phyloP scores from a whole-genome alignment of 1,139 yeast genomes.

The Wickerhamomyces sp. region DNA sequence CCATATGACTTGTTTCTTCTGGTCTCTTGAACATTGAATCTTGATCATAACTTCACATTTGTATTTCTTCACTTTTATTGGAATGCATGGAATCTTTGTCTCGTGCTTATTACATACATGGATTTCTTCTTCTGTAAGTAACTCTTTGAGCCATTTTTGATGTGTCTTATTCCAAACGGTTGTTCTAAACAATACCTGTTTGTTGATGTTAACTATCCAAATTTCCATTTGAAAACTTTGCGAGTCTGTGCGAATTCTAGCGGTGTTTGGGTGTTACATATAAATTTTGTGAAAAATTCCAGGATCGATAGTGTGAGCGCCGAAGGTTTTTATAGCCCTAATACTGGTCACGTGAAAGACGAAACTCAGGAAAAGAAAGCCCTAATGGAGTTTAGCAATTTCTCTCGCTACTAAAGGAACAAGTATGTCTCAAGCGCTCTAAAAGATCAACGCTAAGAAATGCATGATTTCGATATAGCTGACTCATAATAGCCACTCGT shows the following conservation, averaged over 20 bases:
- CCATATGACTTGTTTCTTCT: neutral
- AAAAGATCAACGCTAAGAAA: no score
- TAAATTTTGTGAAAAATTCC: neutral
- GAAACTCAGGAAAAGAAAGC: no score
- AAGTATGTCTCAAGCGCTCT: no score
- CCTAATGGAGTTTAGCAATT: neutral
- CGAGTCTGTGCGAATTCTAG: neutral
- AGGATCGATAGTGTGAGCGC: neutral
- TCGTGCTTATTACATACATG: slow-evolving; percentile 47
- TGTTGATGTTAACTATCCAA: neutral
- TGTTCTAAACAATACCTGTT: neutral
- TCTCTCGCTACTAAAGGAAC: neutral
- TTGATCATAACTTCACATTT: neutral
- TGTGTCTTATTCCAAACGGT: slow-evolving; percentile 8
- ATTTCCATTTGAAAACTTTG: slow-evolving; percentile 6
- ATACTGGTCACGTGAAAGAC: slow-evolving; percentile 9
- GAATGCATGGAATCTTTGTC: no score
- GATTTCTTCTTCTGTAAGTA: slow-evolving; percentile 78
- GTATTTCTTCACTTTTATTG: neutral
- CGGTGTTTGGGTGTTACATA: slow-evolving; percentile 3
- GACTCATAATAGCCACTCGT: no score
- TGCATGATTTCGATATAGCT: no score
- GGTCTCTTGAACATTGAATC: neutral
- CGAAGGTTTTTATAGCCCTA: slow-evolving; percentile 9
- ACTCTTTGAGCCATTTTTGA: slow-evolving; percentile 71